Conservation (phyloP, 371 early-diverging fungal species). For the Rhizopus delemar region DNA sequence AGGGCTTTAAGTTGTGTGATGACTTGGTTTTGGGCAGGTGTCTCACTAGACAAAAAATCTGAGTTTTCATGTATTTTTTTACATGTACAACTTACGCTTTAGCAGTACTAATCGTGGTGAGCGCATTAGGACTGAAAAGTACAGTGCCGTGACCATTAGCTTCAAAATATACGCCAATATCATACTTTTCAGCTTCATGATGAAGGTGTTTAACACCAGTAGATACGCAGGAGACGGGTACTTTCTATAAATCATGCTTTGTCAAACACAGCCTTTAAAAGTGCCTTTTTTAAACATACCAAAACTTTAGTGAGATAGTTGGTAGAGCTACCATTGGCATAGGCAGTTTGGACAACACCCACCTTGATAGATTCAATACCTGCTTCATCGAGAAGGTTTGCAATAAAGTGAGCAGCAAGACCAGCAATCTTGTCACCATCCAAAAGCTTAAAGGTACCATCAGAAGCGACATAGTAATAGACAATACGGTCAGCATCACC, state of each 20-base stretch:
- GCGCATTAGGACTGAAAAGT: slow-evolving; percentile 86
- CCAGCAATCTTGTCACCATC: slow-evolving; percentile 99
- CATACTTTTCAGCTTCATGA: slow-evolving; percentile 95
- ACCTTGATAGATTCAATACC: slow-evolving; percentile 77
- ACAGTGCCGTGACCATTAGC: slow-evolving; percentile 99
- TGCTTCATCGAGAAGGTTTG: slow-evolving; percentile 80
- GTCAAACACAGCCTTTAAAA: neutral
- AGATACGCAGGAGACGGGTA: slow-evolving; percentile 91
- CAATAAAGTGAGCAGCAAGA: slow-evolving; percentile 90
- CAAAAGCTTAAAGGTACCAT: slow-evolving; percentile 80
- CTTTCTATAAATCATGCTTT: slow-evolving; percentile 53
- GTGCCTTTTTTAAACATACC: slow-evolving; percentile 48
- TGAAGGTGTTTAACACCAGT: slow-evolving; percentile 99
- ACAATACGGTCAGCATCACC: slow-evolving; percentile 99
- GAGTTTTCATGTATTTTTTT: neutral
- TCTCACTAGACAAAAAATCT: slow-evolving; percentile 42
- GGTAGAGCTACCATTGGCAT: slow-evolving; percentile 97
- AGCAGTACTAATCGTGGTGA: slow-evolving; percentile 74
- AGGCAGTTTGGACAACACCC: slow-evolving; percentile 98
- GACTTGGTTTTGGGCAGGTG: slow-evolving; percentile 81
- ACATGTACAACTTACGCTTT: slow-evolving; percentile 56
- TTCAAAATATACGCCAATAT: slow-evolving; percentile 99
- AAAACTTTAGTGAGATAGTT: slow-evolving; percentile 84
- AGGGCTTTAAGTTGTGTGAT: slow-evolving; percentile 77
- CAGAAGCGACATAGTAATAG: slow-evolving; percentile 83